Conservation (phyloP, 805 yeast genomes). For the Candida pseudofarinosa region DNA sequence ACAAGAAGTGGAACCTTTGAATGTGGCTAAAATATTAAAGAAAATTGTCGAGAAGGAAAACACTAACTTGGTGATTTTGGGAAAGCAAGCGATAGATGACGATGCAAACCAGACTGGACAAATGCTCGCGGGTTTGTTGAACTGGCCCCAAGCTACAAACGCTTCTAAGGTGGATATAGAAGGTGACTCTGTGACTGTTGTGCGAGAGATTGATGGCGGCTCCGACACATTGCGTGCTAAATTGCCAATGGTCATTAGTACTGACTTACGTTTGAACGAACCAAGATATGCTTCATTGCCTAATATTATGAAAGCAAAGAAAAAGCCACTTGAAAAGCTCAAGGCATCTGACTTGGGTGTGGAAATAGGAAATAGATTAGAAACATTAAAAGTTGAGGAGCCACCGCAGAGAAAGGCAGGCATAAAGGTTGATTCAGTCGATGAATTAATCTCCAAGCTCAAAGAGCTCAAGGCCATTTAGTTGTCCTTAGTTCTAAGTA, state of each 20-base stretch:
- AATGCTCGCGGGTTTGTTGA: constrained; percentile 87
- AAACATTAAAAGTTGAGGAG: constrained; percentile 71
- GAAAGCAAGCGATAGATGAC: constrained; percentile 96
- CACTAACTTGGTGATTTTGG: constrained; percentile 79
- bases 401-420: constrained; percentile 85
- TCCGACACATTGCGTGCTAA: constrained; percentile 73
- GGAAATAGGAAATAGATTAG: constrained; percentile 58
- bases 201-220: constrained; percentile 96
- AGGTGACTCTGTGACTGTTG: constrained; percentile 60
- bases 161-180: constrained; percentile 77
- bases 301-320: constrained; percentile 97
- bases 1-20: constrained; percentile 75
- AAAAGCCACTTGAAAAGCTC: constrained; percentile 78
- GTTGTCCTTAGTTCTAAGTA: constrained; percentile 4
- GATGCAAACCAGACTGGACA: constrained; percentile 96
- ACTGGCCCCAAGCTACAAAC: constrained; percentile 97
- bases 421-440: constrained; percentile 72
- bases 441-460: constrained; percentile 73
- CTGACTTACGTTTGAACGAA: constrained; percentile 89
- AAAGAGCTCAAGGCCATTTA: constrained; percentile 72
- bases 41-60: constrained; percentile 66
- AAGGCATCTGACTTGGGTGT: constrained; percentile 65
- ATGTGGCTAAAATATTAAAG: constrained; percentile 80
- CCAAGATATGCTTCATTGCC: constrained; percentile 97
- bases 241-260: constrained; percentile 82